Evolutionary conservation across 805 yeast genomes (phyloP).

Genomic region (Metschnikowia kofuensis): DNA sequence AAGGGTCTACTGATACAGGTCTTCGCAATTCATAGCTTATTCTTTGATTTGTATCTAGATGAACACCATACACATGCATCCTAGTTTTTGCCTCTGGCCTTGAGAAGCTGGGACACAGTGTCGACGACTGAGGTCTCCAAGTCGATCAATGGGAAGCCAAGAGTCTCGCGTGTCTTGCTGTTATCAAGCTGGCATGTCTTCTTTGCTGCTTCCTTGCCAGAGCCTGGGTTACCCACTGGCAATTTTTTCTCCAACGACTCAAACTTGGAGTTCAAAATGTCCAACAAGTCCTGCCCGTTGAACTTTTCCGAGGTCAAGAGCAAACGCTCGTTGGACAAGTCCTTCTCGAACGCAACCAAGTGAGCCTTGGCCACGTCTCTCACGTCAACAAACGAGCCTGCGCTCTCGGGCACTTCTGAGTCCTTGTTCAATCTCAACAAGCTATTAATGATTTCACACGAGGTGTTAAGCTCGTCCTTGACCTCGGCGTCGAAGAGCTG

Average conservation of each 20-base stretch:
- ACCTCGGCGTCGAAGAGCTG: slow-evolving; percentile 26
- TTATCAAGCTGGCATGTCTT: slow-evolving; percentile 28
- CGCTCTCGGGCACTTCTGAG: slow-evolving; percentile 18
- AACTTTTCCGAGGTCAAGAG: slow-evolving; percentile 24
- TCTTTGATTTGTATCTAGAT: background rate
- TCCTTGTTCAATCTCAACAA: slow-evolving; percentile 28
- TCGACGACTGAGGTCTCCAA: slow-evolving; percentile 42
- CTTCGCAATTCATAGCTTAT: background rate
- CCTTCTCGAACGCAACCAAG: slow-evolving; percentile 18
- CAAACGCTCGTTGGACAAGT: slow-evolving; percentile 26
- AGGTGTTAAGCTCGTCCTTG: slow-evolving; percentile 32
- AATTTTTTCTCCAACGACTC: slow-evolving; percentile 39
- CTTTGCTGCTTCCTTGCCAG: slow-evolving; percentile 21
- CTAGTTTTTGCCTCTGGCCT: slow-evolving; percentile 4
- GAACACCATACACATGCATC: background rate
- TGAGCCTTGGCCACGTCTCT: slow-evolving; percentile 23
- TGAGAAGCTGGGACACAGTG: slow-evolving; percentile 38
- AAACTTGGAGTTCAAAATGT: slow-evolving; percentile 37
- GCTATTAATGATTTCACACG: slow-evolving; percentile 40
- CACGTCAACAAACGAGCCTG: slow-evolving; percentile 23
- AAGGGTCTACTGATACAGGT: no score
- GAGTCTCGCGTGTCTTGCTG: slow-evolving; percentile 30
- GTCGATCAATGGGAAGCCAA: slow-evolving; percentile 39
- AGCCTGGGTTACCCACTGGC: slow-evolving; percentile 41
- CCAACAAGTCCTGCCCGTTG: slow-evolving; percentile 29